Base-by-base conservation (phyloP, 176 grass and related monocot genomes). In the Echinochloa phyllopogon region DNA sequence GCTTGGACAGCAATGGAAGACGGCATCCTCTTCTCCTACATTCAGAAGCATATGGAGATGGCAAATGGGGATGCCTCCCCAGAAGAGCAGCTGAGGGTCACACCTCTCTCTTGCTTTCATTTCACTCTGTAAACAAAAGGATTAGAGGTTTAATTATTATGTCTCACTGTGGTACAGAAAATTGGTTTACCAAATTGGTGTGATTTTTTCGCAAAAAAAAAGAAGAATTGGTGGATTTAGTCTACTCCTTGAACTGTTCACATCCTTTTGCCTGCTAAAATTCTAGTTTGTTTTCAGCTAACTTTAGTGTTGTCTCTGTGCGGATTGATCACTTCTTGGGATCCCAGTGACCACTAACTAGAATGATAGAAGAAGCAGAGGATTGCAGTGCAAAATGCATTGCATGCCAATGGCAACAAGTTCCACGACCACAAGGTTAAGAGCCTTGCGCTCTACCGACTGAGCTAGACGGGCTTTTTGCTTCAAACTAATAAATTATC, bases 1-100 rank as follows among this genome's bases (percentile, higher is more conserved):
- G 65, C 89, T n/a, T 94, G 89, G 92, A 89, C 81, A 24, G 36
- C 84, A 51, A 79, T 62, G 75, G 87, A 94, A 81, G 92, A 94
- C 74, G 73, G 82, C 3, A 81, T 82, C 36, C 71, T 94, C 20
- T 53, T 82, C 5, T 85, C 83, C 75, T 91, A 94, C 81, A 78
- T 91, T 75, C 45, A 66, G 75, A 47, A 39, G 14, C 83, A 94
- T 52, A 94, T 52, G 89, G 92, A 14, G 89, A 87, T 24, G 86
- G 89, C 8, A 91, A 87, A 71, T 89, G 86, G 92, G 85, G 89
- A 25, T 62, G 65, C 83, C 64, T 94, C 12, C 80, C 92, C 5
- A 94, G 63, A 51, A 71, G 84, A 82, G 86, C 86, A 61, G 89
- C 89, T 94, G 10, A 5, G 69, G 14, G 64, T 15, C 20, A 64